A percentile compares a stretch with the other conserved stretches of the same genome.
Conservation (phyloP, 345 rosid genomes). For the Bruguiera parviflora region DNA sequence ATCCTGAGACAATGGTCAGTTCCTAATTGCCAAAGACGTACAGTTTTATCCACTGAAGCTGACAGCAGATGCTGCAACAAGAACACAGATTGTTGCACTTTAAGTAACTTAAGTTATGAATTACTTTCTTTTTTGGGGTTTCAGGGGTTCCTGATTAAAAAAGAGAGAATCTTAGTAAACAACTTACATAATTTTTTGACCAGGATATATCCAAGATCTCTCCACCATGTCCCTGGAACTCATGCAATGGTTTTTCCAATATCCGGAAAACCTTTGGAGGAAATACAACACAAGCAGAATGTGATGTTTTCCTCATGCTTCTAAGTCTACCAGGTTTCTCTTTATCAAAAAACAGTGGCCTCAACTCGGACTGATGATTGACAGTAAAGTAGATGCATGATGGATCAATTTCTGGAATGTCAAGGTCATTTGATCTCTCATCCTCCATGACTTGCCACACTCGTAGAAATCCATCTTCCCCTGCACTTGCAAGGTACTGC, state of each 20-base stretch:
- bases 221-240: constrained; percentile 45
- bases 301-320: constrained; percentile 23
- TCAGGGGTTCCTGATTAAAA: background rate
- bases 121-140: background rate
- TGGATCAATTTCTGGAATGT: constrained; percentile 27
- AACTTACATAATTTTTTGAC: constrained; percentile 36
- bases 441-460: constrained; percentile 25
- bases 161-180: background rate
- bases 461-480: constrained; percentile 31
- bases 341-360: constrained; percentile 23
- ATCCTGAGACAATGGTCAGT: constrained; percentile 49
- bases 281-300: constrained; percentile 38
- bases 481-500: constrained; percentile 30
- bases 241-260: constrained; percentile 43
- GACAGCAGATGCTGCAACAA: constrained; percentile 71
- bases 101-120: background rate
- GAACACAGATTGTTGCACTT: constrained; percentile 9
- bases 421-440: constrained; percentile 19
- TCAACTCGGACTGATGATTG: constrained; percentile 30
- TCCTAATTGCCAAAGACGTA: constrained; percentile 78
- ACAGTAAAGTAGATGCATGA: constrained; percentile 35
- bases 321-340: constrained; percentile 25
- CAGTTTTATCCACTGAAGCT: constrained; percentile 70
- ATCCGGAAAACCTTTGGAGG: constrained; percentile 42
- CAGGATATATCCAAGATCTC: constrained; percentile 51